Base-by-base conservation (phyloP, 1,284 basidiomycete genomes). In the Irpex sp. region DNA sequence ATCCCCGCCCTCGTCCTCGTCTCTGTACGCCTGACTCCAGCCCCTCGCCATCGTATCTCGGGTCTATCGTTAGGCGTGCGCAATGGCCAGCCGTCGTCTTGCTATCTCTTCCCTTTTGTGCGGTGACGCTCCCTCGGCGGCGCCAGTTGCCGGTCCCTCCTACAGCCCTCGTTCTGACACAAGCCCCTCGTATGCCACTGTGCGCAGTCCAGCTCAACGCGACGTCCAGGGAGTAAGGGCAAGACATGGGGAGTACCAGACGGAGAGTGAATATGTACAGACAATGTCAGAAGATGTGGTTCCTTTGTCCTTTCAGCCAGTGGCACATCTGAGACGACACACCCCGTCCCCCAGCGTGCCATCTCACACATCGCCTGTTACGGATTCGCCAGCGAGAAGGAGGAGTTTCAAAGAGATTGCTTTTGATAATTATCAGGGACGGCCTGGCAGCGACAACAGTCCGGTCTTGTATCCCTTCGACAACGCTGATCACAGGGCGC, bases 61-160 rank as follows among this genome's bases (percentile, higher is more conserved):
- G 56, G 21, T 54, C 56, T 56, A 56, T 57, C 59, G 37, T 31
- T 59, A 48, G n/a, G 49, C 58, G 36, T 36, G 48, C 26, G 17
- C 72, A 70, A 89, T 89, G 87, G 78, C 82, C 60, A 84, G 86
- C 51, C 80, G 88, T 60, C 81, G 88, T 58, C 85, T 92, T 66
- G 85, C 85, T 69, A 91, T 92, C 37, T 87, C 88, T 7, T 88
- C 87, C 13, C 82, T 91, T 54, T 81, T 91, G 48, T 89, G 87
- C 71, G 77, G 81, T 69, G 82, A 85, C 71, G 78, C 79, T 62
- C 54, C 62, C 70, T 66, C 65, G 58, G 58, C 65, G 63, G 76
- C 51, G 74, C 78, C 66, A 21, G 36, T 62, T 21, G 60, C 69
- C 38, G 62, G 60, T 36, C 67, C 61, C 59, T 63, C 57, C 62